Evolutionary conservation across 2,329 filamentous ascomycete species (phyloP), one percentile per base, ranked within the genome.

Genomic region (Monosporascus sp.): DNA sequence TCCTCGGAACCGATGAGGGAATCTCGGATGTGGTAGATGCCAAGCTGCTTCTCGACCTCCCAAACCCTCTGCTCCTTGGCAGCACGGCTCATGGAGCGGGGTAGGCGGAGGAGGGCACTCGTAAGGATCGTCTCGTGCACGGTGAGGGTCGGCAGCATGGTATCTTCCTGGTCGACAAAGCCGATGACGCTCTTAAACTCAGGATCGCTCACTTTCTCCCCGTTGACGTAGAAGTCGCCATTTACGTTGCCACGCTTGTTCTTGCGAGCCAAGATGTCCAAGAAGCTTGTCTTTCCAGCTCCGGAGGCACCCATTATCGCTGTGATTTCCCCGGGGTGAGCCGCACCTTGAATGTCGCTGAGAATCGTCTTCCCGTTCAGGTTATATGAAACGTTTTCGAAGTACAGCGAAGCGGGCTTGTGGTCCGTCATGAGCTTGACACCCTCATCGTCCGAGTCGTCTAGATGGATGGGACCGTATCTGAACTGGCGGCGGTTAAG

Each of bases 231-330:
- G 64, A 97, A 96, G 55, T 93, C 83, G 20, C 95, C 95, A 8
- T 79, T 75, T 0, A 88, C 82, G 2, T 78, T 71, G 40, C 94
- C 95, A 37, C 91, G 86, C 74, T 99, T 99, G 72, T 97, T 97
- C 78, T 97, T 99, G 58, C 92, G 86, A 8, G 94, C 94, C 47
- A 99, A 77, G 55, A 99, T 96, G 67, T 99, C 94, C 45, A 99
- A 77, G 70, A 99, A 97, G 0, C 91, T 96, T 0, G 94, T 99
- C 74, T 99, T 99, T 55, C 94, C 94, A 43, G 94, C 95, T 31
- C 94, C 94, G 1, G 94, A 99, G 7, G 94, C 93, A 53, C 94
- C 94, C 93, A 99, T 99, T 64, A 99, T 96, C 8, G 94, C 94
- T 60, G 93, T 90, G 7, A 97, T 84, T 69, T 99, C 91, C n/a